Evolutionary conservation across 2,329 filamentous ascomycete species (phyloP).

Genomic region (Diplodia intermedia): DNA sequence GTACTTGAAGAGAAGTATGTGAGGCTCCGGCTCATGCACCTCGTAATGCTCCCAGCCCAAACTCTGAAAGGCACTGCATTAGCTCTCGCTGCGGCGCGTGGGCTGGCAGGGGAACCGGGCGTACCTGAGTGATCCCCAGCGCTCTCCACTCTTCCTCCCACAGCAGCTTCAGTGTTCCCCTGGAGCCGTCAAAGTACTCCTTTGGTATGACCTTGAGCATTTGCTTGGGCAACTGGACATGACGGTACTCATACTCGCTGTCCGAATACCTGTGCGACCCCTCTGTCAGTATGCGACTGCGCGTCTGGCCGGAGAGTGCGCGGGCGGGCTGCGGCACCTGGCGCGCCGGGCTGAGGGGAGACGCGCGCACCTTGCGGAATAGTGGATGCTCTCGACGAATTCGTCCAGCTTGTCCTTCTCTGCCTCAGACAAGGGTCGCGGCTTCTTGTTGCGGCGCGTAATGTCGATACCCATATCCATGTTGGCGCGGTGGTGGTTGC

Average conservation of each 20-base stretch:
- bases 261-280: conserved; percentile 78
- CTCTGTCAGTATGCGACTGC: conserved; percentile 32
- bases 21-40: conserved; percentile 97
- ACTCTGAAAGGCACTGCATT: conserved; percentile 66
- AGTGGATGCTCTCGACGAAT: conserved; percentile 92
- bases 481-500: conserved; percentile 10
- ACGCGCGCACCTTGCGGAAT: conserved; percentile 78
- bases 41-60: conserved; percentile 99
- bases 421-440: conserved; percentile 77
- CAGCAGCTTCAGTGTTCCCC: conserved; percentile 92
- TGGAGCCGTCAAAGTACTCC: conserved; percentile 87
- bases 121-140: conserved; percentile 93
- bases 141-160: conserved; percentile 99
- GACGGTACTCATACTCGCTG: conserved; percentile 91
- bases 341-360: conserved; percentile 2
- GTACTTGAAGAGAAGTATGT: conserved; percentile 98
- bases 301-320: background rate
- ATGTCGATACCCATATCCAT: conserved; percentile 72
- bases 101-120: background rate
- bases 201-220: conserved; percentile 98
- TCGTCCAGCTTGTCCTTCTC: conserved; percentile 88
- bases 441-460: conserved; percentile 83
- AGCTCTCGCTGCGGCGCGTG: conserved; percentile 22
- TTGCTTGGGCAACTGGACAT: conserved; percentile 95
- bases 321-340: conserved; percentile 21